Base-by-base conservation (phyloP, 1,284 basidiomycete genomes). In the Laetiporus sulphureus region DNA sequence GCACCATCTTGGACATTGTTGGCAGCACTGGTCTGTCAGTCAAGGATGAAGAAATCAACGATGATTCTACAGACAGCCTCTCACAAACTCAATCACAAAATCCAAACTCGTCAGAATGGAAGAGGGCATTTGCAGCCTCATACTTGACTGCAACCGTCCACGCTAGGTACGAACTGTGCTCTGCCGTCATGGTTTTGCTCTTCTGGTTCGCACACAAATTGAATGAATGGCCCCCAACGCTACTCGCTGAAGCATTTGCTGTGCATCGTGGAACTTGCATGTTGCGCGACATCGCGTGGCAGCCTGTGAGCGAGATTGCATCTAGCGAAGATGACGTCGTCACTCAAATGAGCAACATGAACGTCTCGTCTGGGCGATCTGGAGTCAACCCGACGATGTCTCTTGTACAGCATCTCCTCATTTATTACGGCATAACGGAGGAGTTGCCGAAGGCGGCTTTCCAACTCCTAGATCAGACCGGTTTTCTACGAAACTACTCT, bases 261-360 rank as follows among this genome's bases (percentile, higher is more conserved):
- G 75, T 87, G n/a, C 88, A 84, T 54, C 73, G 86, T 23, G 83
- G 83, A 15, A 62, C 83, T 19, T 75, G 79, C 15, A 82, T 84
- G 66, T 62, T 87, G 20, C 79, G 77, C 22, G 72, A 71, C 45
- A 65, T 79, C 36, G 64, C 71, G 16, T 66, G 68, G 41, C 83
- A 81, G 55, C 75, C 83, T 42, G 72, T 72, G 20, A 74, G 69
- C 10, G 69, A 73, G 49, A 53, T 63, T 20, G 61, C 66, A 23
- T 41, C 60, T 18, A 58, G 64, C 32, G 67, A 79, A 7, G 83
- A 87, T 41, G 83, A 86, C 47, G 72, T 88, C 27, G 65, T 79
- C 45, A 61, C 72, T 30, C 75, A 75, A 47, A 69, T 87, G 69
- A 75, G 71, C 49, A 78, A 76, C 57, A 79, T 87, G 79, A 75